Base-by-base conservation (phyloP, 2,329 filamentous ascomycete species). In the Verticillium longisporum region DNA sequence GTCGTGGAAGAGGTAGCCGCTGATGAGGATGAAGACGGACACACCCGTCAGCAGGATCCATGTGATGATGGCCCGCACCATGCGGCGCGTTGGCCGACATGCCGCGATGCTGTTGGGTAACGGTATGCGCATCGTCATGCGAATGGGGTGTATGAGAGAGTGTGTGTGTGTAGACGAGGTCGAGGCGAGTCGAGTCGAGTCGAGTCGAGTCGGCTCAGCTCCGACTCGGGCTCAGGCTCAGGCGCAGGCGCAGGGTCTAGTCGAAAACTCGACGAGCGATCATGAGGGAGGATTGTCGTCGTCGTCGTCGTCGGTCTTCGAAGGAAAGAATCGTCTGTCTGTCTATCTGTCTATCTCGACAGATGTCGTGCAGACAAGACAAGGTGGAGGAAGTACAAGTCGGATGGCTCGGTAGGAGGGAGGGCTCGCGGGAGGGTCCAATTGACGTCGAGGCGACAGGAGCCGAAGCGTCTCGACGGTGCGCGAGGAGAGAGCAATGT, bases 1-100 rank as follows among this genome's bases (percentile, higher is more conserved):
- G 32, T 64, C 63, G 62, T 62, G 62, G 55, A 64, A 65, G 34
- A 65, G 45, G 56, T 62, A 65, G 56, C 54, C 55, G 59, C 62
- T 65, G 34, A 61, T 62, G 57, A 65, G 56, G 38, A 62, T 21
- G 37, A 65, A 31, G 13, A 59, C 56, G 31, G 62, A 34, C 38
- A 50, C 41, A 7, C 15, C 41, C 41, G 41, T 50, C 41, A 50
- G 41, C n/a, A 50, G 60, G 41, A 18, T 50, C 41, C 41, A 50
- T 5, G 41, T 50, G 41, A 50, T 50, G 41, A 50, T 50, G 41
- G 41, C 41, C 14, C 41, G 41, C 41, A 50, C 41, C 41, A 50
- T 50, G 41, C 41, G 41, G 41, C 41, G 41, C 14, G 41, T 50
- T 18, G 41, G 41, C 41, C 41, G 41, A n/a, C 41, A 50, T 18